phyloP scores from a whole-genome alignment of 2,329 filamentous ascomycete genomes.

The Calonectria naviculata region DNA sequence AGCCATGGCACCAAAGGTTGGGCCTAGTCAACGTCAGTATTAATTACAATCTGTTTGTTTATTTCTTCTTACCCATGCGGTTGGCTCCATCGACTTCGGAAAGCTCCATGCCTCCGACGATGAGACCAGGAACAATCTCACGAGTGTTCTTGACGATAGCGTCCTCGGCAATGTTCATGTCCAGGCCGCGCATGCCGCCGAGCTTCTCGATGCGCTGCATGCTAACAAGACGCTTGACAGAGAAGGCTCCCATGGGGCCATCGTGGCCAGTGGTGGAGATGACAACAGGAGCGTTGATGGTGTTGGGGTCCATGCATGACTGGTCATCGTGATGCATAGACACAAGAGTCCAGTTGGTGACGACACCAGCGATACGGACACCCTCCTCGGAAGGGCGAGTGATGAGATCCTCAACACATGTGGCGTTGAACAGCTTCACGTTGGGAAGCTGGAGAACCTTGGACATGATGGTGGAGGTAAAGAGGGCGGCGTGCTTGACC shows the following conservation, averaged over 20 bases:
- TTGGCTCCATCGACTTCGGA: conserved; percentile 92
- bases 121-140: conserved; percentile 87
- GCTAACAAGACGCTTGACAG: conserved; percentile 88
- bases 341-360: conserved; percentile 96
- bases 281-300: conserved; percentile 90
- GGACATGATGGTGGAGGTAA: conserved; percentile 88
- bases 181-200: conserved; percentile 91
- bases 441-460: conserved; percentile 88
- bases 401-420: conserved; percentile 91
- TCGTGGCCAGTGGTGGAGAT: conserved; percentile 94
- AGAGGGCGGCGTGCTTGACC: conserved; percentile 93
- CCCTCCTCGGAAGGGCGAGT: conserved; percentile 72
- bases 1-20: conserved; percentile 91
- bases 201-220: conserved; percentile 88
- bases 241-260: conserved; percentile 91
- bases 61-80: conserved; percentile 74
- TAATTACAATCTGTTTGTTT: neutral
- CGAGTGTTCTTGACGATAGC: conserved; percentile 93
- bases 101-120: conserved; percentile 96
- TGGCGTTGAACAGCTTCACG: conserved; percentile 97
- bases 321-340: conserved; percentile 89
- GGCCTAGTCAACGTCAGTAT: conserved; percentile 52
- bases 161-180: conserved; percentile 93
- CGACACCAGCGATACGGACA: conserved; percentile 85
- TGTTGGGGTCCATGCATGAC: conserved; percentile 97